Base-by-base conservation (phyloP, 495 filamentous ascomycete species). In the Bacidia rubella region DNA sequence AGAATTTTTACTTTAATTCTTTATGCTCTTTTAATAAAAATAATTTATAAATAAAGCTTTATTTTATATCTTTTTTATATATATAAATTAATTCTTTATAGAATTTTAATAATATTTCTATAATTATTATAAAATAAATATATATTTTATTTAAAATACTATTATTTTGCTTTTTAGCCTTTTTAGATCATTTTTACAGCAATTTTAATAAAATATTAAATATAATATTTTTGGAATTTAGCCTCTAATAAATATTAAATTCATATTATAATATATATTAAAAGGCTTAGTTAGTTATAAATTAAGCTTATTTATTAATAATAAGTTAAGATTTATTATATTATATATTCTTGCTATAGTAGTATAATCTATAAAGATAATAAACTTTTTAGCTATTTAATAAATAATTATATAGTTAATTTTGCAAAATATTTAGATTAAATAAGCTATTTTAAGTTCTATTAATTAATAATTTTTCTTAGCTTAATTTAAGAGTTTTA, bases 381-480 rank as follows among this genome's bases (percentile, higher is more conserved):
- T 26, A 11, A 2, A 2, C 27, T 49, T 49, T 29, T 49, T 49
- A 10, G 2, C 25, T 32, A 32, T 26, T 25, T 49, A 15, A 32
- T 49, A 49, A 12, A 27, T 49, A 12, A 49, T 49, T 49, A 49
- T 5, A 10, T 49, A 49, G 27, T 26, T 15, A 17, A 32, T 17
- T 27, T 49, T 49, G 12, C 27, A 12, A 20, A 26, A 3, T 25
- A 49, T 49, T 49, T 49, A 27, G 10, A 27, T 27, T 26, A 3
- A 27, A 26, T 27, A 26, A 49, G n/a, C 3, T 2, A 26, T 29
- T 49, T 10, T 27, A 2, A 49, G 4, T 29, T 17, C 15, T 2
- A 32, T 49, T 22, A 49, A 21, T 15, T 19, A 49, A 49, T 26
- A 49, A 3, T 49, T 11, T 32, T 27, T 49, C 32, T 49, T 17